Conservation (phyloP, 495 filamentous ascomycete species). For the Podospora comata region DNA sequence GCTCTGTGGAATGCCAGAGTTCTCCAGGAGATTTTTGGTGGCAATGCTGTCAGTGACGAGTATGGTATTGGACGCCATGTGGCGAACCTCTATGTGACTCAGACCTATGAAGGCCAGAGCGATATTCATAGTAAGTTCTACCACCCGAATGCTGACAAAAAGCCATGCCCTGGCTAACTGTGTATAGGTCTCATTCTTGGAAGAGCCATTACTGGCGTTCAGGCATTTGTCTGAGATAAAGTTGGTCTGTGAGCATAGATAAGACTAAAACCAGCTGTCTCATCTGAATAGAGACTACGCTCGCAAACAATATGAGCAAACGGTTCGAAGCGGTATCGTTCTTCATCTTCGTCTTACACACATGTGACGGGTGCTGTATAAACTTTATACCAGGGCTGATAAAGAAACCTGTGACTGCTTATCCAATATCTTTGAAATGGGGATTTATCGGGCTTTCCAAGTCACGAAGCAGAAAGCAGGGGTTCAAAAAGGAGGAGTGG, state of each 20-base stretch:
- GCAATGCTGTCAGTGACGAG: conserved; percentile 95
- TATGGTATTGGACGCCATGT: conserved; percentile 94
- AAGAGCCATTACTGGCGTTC: conserved; percentile 58
- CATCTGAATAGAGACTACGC: neutral
- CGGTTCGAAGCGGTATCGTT: neutral
- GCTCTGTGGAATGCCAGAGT: conserved; percentile 75
- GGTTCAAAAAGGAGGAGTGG: neutral
- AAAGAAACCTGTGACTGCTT: neutral
- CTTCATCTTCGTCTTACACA: neutral
- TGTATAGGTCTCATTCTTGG: conserved; percentile 57
- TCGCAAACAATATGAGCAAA: neutral
- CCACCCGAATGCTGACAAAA: neutral
- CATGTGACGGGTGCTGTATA: neutral
- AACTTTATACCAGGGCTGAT: neutral
- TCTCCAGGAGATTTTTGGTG: conserved; percentile 93
- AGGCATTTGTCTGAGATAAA: conserved; percentile 52
- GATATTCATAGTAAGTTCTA: conserved; percentile 82
- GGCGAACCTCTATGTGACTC: conserved; percentile 93
- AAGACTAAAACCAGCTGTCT: neutral
- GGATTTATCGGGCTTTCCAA: neutral
- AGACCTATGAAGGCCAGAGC: conserved; percentile 96
- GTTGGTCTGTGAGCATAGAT: neutral
- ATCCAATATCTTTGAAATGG: neutral
- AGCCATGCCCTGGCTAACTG: neutral
- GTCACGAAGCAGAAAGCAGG: neutral